These are phyloP conservation scores for Suhomyces yuchorum DNA, from an alignment of 1,139 yeast genomes.

Conservation along the genomic window DNA sequence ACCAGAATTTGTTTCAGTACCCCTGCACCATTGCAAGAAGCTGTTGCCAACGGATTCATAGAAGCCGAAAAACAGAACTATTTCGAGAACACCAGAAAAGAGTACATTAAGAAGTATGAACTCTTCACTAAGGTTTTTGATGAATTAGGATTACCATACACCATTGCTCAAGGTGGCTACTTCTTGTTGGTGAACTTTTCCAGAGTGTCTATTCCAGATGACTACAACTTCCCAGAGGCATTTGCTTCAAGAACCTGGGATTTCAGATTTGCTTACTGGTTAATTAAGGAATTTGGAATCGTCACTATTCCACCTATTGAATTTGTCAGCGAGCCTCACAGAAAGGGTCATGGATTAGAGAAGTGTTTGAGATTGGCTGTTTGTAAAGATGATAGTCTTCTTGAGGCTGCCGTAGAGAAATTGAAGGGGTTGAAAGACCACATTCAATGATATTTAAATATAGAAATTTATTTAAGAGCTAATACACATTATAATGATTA, in stretches of 20 bases:
- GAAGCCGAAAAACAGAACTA: conserved; percentile 64
- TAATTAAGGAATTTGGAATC: conserved; percentile 87
- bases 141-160: conserved; percentile 83
- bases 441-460: conserved; percentile 7
- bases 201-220: conserved; percentile 75
- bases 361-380: conserved; percentile 91
- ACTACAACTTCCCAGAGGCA: conserved; percentile 70
- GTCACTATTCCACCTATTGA: conserved; percentile 97
- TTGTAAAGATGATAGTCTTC: conserved; percentile 82
- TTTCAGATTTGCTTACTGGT: conserved; percentile 88
- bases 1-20: conserved; percentile 88
- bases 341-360: conserved; percentile 75
- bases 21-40: conserved; percentile 94
- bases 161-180: conserved; percentile 90
- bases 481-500: neutral
- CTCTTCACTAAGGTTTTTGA: conserved; percentile 78
- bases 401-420: conserved; percentile 80
- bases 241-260: conserved; percentile 69
- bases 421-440: conserved; percentile 70
- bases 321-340: conserved; percentile 61
- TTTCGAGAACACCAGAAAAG: conserved; percentile 66
- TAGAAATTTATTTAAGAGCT: neutral
- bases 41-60: conserved; percentile 74
- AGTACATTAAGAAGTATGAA: conserved; percentile 69
- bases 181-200: conserved; percentile 85